Base-by-base conservation (phyloP, 495 filamentous ascomycete genomes). In the Melanomma pulvis-pyrius region DNA sequence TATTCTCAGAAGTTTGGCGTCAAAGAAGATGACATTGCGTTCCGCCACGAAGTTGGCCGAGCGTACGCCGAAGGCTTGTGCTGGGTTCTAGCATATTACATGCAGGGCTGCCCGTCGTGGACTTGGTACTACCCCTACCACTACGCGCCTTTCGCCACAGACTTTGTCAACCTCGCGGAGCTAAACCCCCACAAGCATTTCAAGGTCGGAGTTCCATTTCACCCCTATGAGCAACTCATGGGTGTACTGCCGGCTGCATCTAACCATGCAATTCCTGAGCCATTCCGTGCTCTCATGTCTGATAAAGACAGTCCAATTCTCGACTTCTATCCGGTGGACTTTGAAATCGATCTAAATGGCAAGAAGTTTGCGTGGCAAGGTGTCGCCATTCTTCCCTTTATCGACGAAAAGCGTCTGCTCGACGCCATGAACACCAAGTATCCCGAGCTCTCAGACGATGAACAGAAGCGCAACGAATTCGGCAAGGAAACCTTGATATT, bases 341-440 rank as follows among this genome's bases (percentile, higher is more conserved):
- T 99, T 73, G 84, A 88, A 2, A 82, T 97, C 59, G 94, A 99
- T 74, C 77, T 98, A 58, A 98, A 99, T 61, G 94, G 94, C 62
- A 98, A 98, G 81, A 99, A 98, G 74, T 96, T 96, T 77, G 90
- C 92, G 1, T 99, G 94, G 94, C 93, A 99, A 73, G 94, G 94
- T 67, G 92, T 98, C 46, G 91, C 90, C 24, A 79, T 98, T 29
- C 84, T 99, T 21, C 94, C 94, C 0, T 99, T 97, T 77, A 98
- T 99, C 69, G 92, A 99, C 74, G 94, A 94, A 78, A 88, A 88
- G 56, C 85, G 93, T 32, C 79, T 99, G 21, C 82, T 98, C 22
- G 81, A 83, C 24, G 94, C 96, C 6, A 93, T 97, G 85, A 79
- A 85, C 19, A 89, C 87, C 70, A 90, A 90, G 68, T 93, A 94